Conservation (phyloP, 164 flowering plant genomes). For the Liriodendron chinense region DNA sequence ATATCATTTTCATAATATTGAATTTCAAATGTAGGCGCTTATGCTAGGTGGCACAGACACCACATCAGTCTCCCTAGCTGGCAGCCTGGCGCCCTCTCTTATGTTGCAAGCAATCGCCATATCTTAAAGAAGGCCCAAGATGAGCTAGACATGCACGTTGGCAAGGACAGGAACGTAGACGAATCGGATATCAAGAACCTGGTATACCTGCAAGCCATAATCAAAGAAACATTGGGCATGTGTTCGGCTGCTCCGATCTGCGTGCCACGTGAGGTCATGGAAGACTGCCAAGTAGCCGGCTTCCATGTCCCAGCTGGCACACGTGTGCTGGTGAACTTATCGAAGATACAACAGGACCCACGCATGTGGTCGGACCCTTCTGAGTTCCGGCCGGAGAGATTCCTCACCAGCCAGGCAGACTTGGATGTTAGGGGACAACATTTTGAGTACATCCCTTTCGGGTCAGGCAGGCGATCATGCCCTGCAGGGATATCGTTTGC, state of each 20-base stretch:
- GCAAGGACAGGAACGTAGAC: slow-evolving; percentile 9
- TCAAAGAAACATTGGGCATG: slow-evolving; percentile 12
- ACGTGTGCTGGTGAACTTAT: slow-evolving; percentile 7
- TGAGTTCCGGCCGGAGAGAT: slow-evolving; percentile 13
- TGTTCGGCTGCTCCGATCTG: not conserved
- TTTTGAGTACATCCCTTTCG: slow-evolving; percentile 66
- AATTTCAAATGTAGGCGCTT: slow-evolving; percentile 5
- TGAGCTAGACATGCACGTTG: slow-evolving; percentile 9
- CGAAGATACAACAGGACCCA: slow-evolving; percentile 14
- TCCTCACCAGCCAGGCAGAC: slow-evolving; percentile 5
- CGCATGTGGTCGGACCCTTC: slow-evolving; percentile 8
- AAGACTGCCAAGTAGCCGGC: slow-evolving; percentile 6
- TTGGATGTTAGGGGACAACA: slow-evolving; percentile 42
- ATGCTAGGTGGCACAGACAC: slow-evolving; percentile 18
- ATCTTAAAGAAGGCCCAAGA: slow-evolving; percentile 3
- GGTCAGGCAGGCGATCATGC: slow-evolving; percentile 72
- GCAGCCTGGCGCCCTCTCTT: slow-evolving; percentile 29
- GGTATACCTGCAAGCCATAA: slow-evolving; percentile 11
- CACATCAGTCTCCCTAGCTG: slow-evolving; percentile 18
- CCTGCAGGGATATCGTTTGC: slow-evolving; percentile 61
- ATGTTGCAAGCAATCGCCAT: slow-evolving; percentile 23
- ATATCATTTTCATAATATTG: not conserved
- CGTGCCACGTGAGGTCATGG: not conserved
- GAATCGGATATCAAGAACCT: slow-evolving; percentile 6
- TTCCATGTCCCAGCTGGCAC: slow-evolving; percentile 1